These are phyloP conservation scores for Coemansia sp. DNA, from an alignment of 192 early-diverging fungal genomes.

Conservation along the genomic window DNA sequence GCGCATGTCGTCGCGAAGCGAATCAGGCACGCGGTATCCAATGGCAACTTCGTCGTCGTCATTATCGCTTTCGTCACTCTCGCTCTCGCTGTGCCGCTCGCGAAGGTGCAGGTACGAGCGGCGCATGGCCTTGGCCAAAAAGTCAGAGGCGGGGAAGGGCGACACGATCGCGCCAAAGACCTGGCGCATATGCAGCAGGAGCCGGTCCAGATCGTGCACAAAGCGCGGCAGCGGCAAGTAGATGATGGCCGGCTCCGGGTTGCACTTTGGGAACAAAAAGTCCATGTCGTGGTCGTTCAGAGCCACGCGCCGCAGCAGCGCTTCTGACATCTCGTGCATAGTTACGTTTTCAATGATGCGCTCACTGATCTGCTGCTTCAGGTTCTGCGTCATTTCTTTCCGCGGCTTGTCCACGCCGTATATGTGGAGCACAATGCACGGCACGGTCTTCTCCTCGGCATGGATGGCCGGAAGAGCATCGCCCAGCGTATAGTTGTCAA, in stretches of 20 bases:
- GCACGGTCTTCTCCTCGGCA: slow-evolving; percentile 19
- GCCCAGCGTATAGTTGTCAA: slow-evolving; percentile 3
- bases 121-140: slow-evolving; percentile 28
- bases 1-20: slow-evolving; percentile 18
- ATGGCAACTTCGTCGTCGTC: slow-evolving; percentile 8
- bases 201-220: slow-evolving; percentile 34
- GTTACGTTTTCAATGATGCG: slow-evolving; percentile 33
- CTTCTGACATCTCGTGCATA: slow-evolving; percentile 43
- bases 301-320: slow-evolving; percentile 30
- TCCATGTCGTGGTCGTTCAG: slow-evolving; percentile 42
- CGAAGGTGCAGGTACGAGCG: slow-evolving; percentile 35
- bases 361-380: slow-evolving; percentile 42
- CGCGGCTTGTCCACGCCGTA: slow-evolving; percentile 40
- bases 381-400: slow-evolving; percentile 31
- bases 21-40: slow-evolving; percentile 22
- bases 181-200: slow-evolving; percentile 37
- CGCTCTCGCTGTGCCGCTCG: background rate
- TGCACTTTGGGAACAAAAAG: slow-evolving; percentile 44
- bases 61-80: background rate
- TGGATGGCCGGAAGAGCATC: slow-evolving; percentile 3
- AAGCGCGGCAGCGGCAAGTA: slow-evolving; percentile 46
- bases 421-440: slow-evolving; percentile 28
- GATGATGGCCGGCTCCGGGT: slow-evolving; percentile 39
- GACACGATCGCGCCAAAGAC: slow-evolving; percentile 32
- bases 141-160: slow-evolving; percentile 26